A percentile compares a stretch with the other conserved stretches of the same genome.
Conservation (phyloP, 345 rosid genomes). For the Sisymbrium irio region DNA sequence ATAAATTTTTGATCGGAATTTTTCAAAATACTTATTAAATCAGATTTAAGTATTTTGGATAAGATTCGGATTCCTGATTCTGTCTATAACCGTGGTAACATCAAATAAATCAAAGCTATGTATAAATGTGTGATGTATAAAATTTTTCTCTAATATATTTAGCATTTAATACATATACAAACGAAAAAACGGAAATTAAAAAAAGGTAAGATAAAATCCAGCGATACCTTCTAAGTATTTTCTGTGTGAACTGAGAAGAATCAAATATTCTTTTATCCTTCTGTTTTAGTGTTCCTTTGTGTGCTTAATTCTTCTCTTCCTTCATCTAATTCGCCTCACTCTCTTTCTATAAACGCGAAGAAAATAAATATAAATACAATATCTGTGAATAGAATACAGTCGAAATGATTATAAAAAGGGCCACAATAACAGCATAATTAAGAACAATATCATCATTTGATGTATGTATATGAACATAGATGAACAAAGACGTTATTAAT, state of each 20-base stretch:
- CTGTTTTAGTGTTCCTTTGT: neutral
- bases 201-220: slow-evolving; percentile 16
- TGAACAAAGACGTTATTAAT: neutral
- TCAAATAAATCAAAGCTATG: no score
- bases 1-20: no score
- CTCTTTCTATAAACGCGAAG: neutral
- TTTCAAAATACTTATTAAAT: no score
- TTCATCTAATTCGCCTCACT: neutral
- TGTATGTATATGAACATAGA: neutral
- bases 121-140: neutral
- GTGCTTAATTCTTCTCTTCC: neutral
- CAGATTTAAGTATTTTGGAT: no score
- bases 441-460: neutral
- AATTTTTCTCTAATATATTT: neutral
- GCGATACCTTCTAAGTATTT: neutral
- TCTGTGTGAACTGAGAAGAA: neutral
- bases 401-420: neutral
- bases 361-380: neutral
- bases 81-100: no score
- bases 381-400: neutral
- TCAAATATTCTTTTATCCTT: neutral
- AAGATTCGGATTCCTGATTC: no score
- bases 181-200: neutral
- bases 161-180: neutral
- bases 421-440: neutral